Percentiles rank a stretch among this genome's conserved stretches.
Conservation (phyloP, 805 yeast genomes). For the Starmerella floris region DNA sequence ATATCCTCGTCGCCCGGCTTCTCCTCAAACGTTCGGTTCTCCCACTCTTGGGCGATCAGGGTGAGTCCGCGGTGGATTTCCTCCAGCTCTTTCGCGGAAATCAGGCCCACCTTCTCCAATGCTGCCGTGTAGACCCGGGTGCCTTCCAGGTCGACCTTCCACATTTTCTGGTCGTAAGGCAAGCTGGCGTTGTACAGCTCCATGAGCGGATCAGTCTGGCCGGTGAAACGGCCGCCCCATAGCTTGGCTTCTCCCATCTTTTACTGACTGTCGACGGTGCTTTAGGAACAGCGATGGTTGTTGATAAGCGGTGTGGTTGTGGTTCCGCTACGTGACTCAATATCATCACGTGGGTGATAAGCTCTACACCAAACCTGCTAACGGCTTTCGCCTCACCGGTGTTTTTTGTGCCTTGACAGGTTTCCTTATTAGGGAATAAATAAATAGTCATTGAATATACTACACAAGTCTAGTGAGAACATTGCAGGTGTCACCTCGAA, state of each 20-base stretch:
- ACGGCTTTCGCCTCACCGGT: too few species aligned
- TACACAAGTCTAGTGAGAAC: too few species aligned
- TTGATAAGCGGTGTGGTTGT: not conserved
- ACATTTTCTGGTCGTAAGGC: conserved; percentile 93
- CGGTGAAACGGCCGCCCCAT: conserved; percentile 99
- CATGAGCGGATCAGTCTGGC: conserved; percentile 92
- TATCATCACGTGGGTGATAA: too few species aligned
- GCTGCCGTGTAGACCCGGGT: conserved; percentile 89
- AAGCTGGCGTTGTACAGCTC: conserved; percentile 91
- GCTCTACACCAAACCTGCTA: too few species aligned
- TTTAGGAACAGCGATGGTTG: too few species aligned
- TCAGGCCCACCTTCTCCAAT: conserved; percentile 58
- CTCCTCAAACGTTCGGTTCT: conserved; percentile 47
- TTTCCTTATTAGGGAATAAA: too few species aligned
- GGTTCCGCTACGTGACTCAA: too few species aligned
- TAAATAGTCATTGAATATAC: too few species aligned
- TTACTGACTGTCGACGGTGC: too few species aligned
- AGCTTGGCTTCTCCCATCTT: conserved; percentile 47
- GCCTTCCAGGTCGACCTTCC: conserved; percentile 83
- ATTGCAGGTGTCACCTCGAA: too few species aligned
- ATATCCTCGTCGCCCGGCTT: conserved; percentile 92
- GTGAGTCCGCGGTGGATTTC: conserved; percentile 78
- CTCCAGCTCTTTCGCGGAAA: conserved; percentile 56
- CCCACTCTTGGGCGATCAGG: conserved; percentile 70
- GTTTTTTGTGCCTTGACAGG: too few species aligned